These are phyloP conservation scores for Candida sanyaensis DNA, from an alignment of 1,139 yeast species.

Conservation along the genomic window DNA sequence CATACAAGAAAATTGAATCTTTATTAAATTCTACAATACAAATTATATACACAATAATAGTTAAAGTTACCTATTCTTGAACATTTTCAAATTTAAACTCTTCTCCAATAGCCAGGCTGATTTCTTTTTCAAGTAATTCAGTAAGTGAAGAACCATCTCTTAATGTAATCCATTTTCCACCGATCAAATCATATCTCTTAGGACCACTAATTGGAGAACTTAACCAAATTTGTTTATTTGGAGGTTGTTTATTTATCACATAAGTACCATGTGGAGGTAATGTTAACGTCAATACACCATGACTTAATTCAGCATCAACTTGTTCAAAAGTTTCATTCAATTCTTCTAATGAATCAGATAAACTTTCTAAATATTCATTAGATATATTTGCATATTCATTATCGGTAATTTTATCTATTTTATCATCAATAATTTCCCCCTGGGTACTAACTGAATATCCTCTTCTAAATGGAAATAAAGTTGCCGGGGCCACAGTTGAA, in stretches of 20 bases:
- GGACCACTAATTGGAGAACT: slow-evolving; percentile 95
- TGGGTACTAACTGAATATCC: slow-evolving; percentile 37
- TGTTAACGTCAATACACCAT: slow-evolving; percentile 77
- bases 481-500: slow-evolving; percentile 6
- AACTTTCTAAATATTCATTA: slow-evolving; percentile 61
- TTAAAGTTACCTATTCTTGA: slow-evolving; percentile 16
- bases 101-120: slow-evolving; percentile 38
- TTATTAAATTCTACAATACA: background rate
- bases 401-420: slow-evolving; percentile 46
- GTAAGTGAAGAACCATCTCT: slow-evolving; percentile 55
- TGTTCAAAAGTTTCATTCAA: slow-evolving; percentile 60
- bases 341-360: slow-evolving; percentile 64
- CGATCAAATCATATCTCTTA: slow-evolving; percentile 59
- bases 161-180: slow-evolving; percentile 62
- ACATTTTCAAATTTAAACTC: slow-evolving; percentile 27
- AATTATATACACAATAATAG: background rate
- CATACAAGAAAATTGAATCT: background rate
- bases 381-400: slow-evolving; percentile 61
- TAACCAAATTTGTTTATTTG: slow-evolving; percentile 91
- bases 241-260: slow-evolving; percentile 91
- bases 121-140: slow-evolving; percentile 49
- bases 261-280: slow-evolving; percentile 75
- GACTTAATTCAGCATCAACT: slow-evolving; percentile 77
- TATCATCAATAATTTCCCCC: slow-evolving; percentile 53
- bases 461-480: slow-evolving; percentile 10